Evolutionary conservation across 129 eudicot genomes (phyloP).

Genomic region (Silybum marianum): DNA sequence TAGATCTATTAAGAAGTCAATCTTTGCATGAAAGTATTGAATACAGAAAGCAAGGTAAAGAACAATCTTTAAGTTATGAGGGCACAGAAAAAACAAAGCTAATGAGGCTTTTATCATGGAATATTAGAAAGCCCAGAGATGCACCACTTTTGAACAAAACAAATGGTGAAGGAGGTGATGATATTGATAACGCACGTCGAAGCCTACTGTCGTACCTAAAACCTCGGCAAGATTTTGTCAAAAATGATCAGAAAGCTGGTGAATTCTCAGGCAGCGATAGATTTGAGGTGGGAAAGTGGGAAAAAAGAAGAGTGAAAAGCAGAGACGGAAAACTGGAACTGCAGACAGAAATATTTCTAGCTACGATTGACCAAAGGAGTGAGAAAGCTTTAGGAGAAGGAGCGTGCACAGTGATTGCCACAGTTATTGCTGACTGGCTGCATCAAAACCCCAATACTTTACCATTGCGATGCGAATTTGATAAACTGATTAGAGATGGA

Average conservation of each 20-base stretch:
- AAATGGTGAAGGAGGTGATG: conserved; percentile 46
- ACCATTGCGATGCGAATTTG: conserved; percentile 53
- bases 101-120: conserved; percentile 46
- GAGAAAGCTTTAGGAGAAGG: conserved; percentile 72
- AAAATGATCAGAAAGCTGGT: conserved; percentile 11
- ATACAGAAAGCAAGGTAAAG: conserved; percentile 25
- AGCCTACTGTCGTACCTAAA: conserved; percentile 34
- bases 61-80: conserved; percentile 17
- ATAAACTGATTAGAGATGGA: conserved; percentile 54
- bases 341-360: conserved; percentile 53
- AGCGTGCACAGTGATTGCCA: conserved; percentile 67
- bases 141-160: conserved; percentile 54
- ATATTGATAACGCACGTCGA: conserved; percentile 54
- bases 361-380: conserved; percentile 72
- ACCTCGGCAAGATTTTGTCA: conserved; percentile 20
- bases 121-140: conserved; percentile 44
- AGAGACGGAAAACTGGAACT: conserved; percentile 59
- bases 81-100: conserved; percentile 30
- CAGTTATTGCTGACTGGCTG: conserved; percentile 57
- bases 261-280: conserved; percentile 43
- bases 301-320: conserved; percentile 45
- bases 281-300: conserved; percentile 63
- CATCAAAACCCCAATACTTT: conserved; percentile 44
- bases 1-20: conserved; percentile 34
- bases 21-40: conserved; percentile 26